These are phyloP conservation scores for Beauveria pseudobassiana DNA, from an alignment of 2,329 filamentous ascomycete species.

Conservation along the genomic window DNA sequence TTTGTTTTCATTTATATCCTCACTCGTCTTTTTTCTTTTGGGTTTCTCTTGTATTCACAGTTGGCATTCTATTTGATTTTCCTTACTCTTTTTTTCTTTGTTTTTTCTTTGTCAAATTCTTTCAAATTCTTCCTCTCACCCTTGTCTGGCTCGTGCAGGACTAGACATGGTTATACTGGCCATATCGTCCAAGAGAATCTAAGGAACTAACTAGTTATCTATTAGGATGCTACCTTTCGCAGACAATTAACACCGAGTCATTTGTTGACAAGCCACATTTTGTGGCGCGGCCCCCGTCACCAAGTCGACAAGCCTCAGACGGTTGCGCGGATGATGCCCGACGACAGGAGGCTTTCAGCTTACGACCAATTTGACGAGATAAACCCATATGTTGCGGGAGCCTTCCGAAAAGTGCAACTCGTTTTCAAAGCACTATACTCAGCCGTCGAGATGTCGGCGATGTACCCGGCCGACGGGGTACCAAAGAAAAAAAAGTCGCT, in stretches of 20 bases:
- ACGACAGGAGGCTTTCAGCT: background rate
- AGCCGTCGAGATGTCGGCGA: background rate
- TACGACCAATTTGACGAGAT: background rate
- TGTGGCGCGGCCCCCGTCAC: conserved; percentile 1
- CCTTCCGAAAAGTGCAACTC: background rate
- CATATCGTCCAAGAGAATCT: no score
- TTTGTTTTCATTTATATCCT: no score
- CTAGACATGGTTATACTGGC: no score
- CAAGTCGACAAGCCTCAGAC: background rate
- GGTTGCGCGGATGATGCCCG: background rate
- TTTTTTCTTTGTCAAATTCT: no score
- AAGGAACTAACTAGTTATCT: no score
- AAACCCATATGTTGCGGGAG: background rate
- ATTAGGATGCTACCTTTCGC: no score
- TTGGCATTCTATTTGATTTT: no score
- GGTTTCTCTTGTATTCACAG: no score
- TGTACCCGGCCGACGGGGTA: background rate
- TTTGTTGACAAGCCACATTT: conserved; percentile 3
- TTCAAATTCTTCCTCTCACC: no score
- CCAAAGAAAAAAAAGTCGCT: background rate
- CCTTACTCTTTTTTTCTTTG: no score
- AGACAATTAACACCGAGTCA: background rate
- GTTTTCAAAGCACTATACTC: background rate
- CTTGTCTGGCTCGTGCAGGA: no score
- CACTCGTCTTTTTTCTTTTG: no score